Evolutionary conservation across 2,329 filamentous ascomycete species (phyloP).

Genomic region (Cladosporium velox): DNA sequence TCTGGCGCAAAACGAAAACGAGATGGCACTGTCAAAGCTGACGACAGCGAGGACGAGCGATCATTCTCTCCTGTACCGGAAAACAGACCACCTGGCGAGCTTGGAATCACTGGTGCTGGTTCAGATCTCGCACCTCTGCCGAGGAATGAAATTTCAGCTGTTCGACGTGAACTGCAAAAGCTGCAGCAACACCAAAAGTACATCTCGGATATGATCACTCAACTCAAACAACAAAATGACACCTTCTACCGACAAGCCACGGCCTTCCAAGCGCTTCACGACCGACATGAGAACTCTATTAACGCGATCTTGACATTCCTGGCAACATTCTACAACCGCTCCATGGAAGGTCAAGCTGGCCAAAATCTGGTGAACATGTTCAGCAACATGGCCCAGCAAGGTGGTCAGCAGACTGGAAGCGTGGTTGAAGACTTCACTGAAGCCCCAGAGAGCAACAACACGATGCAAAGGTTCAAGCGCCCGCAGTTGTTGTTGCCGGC

Average conservation of each 20-base stretch:
- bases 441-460: constrained; percentile 38
- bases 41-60: constrained; percentile 70
- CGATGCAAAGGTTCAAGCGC: constrained; percentile 35
- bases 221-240: constrained; percentile 81
- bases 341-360: constrained; percentile 77
- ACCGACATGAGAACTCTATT: constrained; percentile 97
- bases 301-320: constrained; percentile 98
- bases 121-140: constrained; percentile 56
- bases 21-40: constrained; percentile 63
- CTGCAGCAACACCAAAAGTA: constrained; percentile 83
- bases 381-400: constrained; percentile 50
- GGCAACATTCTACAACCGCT: constrained; percentile 93
- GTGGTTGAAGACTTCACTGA: constrained; percentile 62
- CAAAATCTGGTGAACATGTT: constrained; percentile 85
- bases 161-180: constrained; percentile 77
- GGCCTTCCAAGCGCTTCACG: constrained; percentile 87
- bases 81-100: constrained; percentile 28
- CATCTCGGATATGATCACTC: constrained; percentile 79
- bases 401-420: constrained; percentile 51
- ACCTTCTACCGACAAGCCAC: constrained; percentile 85
- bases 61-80: constrained; percentile 34
- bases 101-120: constrained; percentile 40
- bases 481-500: constrained; percentile 35
- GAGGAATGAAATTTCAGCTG: constrained; percentile 72
- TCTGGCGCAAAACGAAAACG: constrained; percentile 50